phyloP scores from a whole-genome alignment of 2,329 filamentous ascomycete genomes.

The Coniella lustricola region DNA sequence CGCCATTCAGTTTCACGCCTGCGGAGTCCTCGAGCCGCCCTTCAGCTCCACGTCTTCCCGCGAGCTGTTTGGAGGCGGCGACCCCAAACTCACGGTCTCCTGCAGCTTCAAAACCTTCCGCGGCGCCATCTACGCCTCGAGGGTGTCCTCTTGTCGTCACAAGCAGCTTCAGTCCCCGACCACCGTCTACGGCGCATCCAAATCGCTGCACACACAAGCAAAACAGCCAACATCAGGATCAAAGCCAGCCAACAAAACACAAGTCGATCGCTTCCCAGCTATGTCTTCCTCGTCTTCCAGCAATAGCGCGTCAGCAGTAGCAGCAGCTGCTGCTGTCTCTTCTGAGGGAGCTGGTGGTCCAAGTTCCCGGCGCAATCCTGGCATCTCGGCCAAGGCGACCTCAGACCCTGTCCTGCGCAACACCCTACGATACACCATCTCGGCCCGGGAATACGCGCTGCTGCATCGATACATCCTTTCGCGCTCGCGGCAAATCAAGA shows the following conservation, averaged over 20 bases:
- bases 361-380: neutral
- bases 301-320: neutral
- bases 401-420: conserved; percentile 73
- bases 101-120: conserved; percentile 11
- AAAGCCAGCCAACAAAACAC: neutral
- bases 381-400: conserved; percentile 21
- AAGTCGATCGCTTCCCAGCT: neutral
- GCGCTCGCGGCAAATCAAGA: conserved; percentile 53
- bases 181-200: neutral
- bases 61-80: conserved; percentile 1
- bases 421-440: conserved; percentile 79
- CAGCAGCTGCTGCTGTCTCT: neutral
- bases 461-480: conserved; percentile 80
- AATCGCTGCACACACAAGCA: neutral
- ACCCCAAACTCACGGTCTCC: conserved; percentile 14
- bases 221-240: neutral
- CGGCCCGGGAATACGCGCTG: conserved; percentile 74
- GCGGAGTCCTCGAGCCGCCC: conserved; percentile 1
- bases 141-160: neutral
- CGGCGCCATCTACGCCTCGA: conserved; percentile 13
- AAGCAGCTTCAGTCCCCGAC: neutral
- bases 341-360: neutral
- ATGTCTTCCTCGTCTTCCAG: conserved; percentile 7
- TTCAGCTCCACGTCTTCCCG: neutral
- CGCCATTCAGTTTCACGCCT: conserved; percentile 13